Base-by-base conservation (phyloP, 306 rosid genomes). In the Inga leiocalycina region DNA sequence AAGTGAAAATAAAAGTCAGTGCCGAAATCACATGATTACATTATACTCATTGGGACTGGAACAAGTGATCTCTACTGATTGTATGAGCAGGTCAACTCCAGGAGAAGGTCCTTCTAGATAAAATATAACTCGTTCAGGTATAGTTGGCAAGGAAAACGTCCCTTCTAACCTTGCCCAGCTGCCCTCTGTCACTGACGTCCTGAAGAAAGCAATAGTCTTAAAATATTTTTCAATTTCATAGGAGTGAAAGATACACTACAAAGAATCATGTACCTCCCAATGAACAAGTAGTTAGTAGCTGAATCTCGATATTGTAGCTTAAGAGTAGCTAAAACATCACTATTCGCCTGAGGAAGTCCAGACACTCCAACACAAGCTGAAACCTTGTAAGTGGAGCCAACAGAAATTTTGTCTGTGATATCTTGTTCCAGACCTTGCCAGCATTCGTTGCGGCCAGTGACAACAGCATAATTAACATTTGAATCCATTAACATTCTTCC, bases 351-450 rank as follows among this genome's bases (percentile, higher is more conserved):
- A 82, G 83, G 79, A 75, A 87, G 82, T 39, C 97, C 94, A 2
- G 94, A 94, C 59, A 94, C 93, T 74, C 97, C 98, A 77, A 92
- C 97, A 80, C 43, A 80, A 84, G 97, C 95, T 6, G 92, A 91
- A 84, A 97, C 97, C 12, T 27, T 72, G 76, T 94, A 94, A 65
- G 86, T 72, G 46, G 87, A 88, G 73, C 95, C 94, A 9, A 61
- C 69, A 37, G 90, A 87, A 83, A 97, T 73, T 56, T 82, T 80
- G 46, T 69, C 57, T 4, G 98, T 97, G 77, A 97, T 92, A 56
- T 94, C 97, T 88, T 94, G 99, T 88, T 91, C 99, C 75, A 90
- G 89, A 43, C 99, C 99, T 84, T 97, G 99, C 99, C 99, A 97
- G 83, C 93, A 80, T 88, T 94, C 97, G 32, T 84, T 89, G 32